A percentile compares a stretch with the other conserved stretches of the same genome.
Evolutionary conservation across 441 rosid genomes (phyloP).

Genomic region (Brassica balearica): DNA sequence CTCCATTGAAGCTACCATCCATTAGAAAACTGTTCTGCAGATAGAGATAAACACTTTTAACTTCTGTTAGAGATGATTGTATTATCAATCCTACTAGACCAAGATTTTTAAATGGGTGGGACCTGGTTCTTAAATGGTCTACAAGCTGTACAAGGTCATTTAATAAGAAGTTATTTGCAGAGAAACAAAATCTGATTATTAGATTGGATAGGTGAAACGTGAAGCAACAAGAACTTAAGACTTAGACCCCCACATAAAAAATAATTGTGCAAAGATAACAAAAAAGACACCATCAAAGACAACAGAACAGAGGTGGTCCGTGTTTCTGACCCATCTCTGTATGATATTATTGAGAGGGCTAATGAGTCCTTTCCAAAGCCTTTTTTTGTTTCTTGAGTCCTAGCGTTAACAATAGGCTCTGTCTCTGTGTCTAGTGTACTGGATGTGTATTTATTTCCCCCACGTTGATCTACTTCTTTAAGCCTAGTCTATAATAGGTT

Average conservation of each 20-base stretch:
- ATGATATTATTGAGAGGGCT: conserved; percentile 39
- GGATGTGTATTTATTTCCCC: conserved; percentile 44
- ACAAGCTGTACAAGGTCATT: conserved; percentile 37
- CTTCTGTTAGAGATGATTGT: conserved; percentile 15
- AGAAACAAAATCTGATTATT: conserved; percentile 27
- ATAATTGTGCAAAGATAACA: conserved; percentile 31
- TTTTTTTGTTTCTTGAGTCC: neutral
- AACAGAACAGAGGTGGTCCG: conserved; percentile 43
- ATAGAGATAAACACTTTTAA: neutral
- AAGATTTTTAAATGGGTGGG: conserved; percentile 26
- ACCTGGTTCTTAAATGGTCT: conserved; percentile 29
- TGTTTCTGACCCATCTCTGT: conserved; percentile 37
- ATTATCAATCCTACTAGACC: neutral
- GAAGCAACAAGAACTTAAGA: conserved; percentile 39
- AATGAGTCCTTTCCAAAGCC: conserved; percentile 32
- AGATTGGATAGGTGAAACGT: conserved; percentile 44
- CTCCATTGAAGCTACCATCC: conserved; percentile 62
- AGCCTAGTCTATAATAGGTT: conserved; percentile 45
- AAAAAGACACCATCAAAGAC: conserved; percentile 32
- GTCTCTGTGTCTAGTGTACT: conserved; percentile 34
- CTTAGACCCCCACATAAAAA: conserved; percentile 31
- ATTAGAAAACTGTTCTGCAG: conserved; percentile 65
- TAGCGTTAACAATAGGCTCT: conserved; percentile 19
- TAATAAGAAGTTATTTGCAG: conserved; percentile 35
- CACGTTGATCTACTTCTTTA: conserved; percentile 42